Base-by-base conservation (phyloP, 257 asterid species). In the Catharanthus roseus region DNA sequence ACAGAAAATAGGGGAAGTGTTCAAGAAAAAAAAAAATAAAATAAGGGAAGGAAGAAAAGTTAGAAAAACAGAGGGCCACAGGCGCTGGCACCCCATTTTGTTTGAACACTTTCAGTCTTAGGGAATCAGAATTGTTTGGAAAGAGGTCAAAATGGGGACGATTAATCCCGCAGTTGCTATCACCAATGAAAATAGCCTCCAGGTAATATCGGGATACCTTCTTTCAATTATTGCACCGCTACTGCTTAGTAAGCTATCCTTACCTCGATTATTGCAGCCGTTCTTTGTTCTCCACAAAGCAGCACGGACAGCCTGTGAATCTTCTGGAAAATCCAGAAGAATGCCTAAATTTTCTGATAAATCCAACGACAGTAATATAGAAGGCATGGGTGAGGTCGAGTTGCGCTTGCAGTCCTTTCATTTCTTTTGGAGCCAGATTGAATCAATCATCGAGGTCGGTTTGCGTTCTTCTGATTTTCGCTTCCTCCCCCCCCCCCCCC, bases 211-310 rank as follows among this genome's bases (percentile, higher is more conserved):
- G 3, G 3, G n/a, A 38, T 42, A 6, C 53, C 38, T 23, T 42
- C 21, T 24, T 39, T 26, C 26, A 12, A 19, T 47, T 16, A 28
- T 9, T 28, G 23, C 33, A 28, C 3, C 16, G 5, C 19, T 67
- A 10, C n/a, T 26, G 1, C 24, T 45, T 10, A 29, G 49, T 16
- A 6, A 7, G 45, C 11, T 49, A 5, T 33, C 1, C 8, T 28
- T 64, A 26, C 12, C 39, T 72, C 54, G 2, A 3, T 54, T 39
- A 26, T 41, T 38, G 38, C 79, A 95, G 97, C 92, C 99, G 24
- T 91, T 85, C 84, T 95, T 85, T 76, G 78, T 95, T 76, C 96
- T 89, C 53, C 97, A 89, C 77, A 88, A 82, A 72, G 93, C 95
- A 16, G 73, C 96, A 51, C 73, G 68, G 56, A 74, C 83, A 53